phyloP scores from a whole-genome alignment of 305 asterid species.

The Rubia peregrina region DNA sequence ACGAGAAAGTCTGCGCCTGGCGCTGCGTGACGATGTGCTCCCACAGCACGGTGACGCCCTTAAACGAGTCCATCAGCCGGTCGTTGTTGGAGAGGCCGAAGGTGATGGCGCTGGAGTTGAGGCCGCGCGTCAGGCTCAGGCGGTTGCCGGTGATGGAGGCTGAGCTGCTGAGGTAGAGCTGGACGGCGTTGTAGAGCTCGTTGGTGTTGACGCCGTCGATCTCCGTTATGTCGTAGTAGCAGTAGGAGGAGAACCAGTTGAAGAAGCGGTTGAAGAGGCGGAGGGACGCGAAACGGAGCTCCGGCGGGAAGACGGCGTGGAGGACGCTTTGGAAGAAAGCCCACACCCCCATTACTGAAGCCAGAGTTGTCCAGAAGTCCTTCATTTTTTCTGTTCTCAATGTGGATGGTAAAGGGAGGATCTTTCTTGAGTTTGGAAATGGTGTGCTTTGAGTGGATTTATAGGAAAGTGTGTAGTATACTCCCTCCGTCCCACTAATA shows the following conservation, averaged over 20 bases:
- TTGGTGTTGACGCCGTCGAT: conserved; percentile 92
- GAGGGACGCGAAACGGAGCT: conserved; percentile 28
- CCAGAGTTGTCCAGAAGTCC: conserved; percentile 40
- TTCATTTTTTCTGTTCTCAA: conserved; percentile 7
- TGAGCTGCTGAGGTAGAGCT: conserved; percentile 70
- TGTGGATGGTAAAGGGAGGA: background rate
- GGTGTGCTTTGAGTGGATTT: conserved; percentile 10
- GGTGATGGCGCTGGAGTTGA: conserved; percentile 72
- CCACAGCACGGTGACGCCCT: conserved; percentile 60
- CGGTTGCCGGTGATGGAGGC: conserved; percentile 69
- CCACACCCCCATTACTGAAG: conserved; percentile 44
- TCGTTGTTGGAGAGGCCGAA: conserved; percentile 75
- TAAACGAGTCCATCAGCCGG: conserved; percentile 45
- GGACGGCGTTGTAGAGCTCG: conserved; percentile 92
- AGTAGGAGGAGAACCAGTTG: conserved; percentile 65
- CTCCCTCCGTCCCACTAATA: too few species aligned
- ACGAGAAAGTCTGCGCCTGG: conserved; percentile 60
- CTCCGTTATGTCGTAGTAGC: conserved; percentile 86
- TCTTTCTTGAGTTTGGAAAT: background rate
- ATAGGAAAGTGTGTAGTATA: conserved; percentile 2
- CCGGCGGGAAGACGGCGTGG: conserved; percentile 36
- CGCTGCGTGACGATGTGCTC: conserved; percentile 74
- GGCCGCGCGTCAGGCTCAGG: conserved; percentile 60
- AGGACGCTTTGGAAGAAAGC: conserved; percentile 34
- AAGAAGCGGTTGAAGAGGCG: conserved; percentile 25